Base-by-base conservation (phyloP, 2,329 filamentous ascomycete species). In the Nigrograna mackinnonii region DNA sequence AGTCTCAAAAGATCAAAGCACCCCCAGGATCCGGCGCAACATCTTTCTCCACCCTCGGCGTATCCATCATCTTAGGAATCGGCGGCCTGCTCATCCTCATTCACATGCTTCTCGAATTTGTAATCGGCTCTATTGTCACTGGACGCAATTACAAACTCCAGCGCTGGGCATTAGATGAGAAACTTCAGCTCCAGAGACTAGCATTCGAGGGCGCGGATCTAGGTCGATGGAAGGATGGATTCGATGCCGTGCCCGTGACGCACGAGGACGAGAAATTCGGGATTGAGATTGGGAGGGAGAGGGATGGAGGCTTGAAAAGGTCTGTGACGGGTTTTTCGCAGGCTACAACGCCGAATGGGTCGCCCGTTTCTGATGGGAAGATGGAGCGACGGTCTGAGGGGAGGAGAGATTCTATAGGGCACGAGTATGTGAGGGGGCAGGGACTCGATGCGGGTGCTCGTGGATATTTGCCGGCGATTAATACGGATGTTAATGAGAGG, bases 131-230 rank as follows among this genome's bases (percentile, higher is more conserved):
- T 7, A 14, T 35, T 11, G 32, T 43, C 11, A 32, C 39, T 11
- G 33, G 26, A 6, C 36, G 36, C 31, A 41, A 19, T n/a, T 38
- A 41, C n/a, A 41, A 37, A 26, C 20, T 47, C 4, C 11, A 37
- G n/a, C 35, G 24, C 26, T 47, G 37, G 45, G 41, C 35, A 5
- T n/a, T 47, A 12, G 45, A 44, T 24, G 45, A 47, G 3, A 47
- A 44, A 22, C 24, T 47, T 16, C 45, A 47, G 22, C 34, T 47
- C 12, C 41, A 47, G 30, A 32, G 41, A 19, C 37, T 44, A 5
- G 41, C 45, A 4, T 47, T 40, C n/a, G 34, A 41, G 24, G 37
- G 45, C 20, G 41, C 41, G 13, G 41, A 30, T 4, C 19, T 40
- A 30, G 41, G 44, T 4, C 18, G 13, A 6, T 44, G 41, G 44